phyloP scores from a whole-genome alignment of 169 alveolate genomes.

The Babesia caballi region DNA sequence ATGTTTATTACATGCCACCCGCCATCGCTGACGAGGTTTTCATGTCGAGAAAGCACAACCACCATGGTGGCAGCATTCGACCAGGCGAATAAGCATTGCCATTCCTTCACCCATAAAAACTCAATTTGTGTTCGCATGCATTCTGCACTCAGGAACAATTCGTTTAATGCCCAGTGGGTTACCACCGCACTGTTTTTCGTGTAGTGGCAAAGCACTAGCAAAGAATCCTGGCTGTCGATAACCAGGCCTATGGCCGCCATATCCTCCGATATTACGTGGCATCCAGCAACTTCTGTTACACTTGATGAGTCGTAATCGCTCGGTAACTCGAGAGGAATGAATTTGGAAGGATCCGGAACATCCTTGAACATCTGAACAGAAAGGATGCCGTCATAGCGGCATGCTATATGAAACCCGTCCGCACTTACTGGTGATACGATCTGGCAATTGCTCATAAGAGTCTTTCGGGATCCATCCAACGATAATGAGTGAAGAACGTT shows the following conservation, averaged over 20 bases:
- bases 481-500: not conserved
- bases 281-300: slow-evolving; percentile 22
- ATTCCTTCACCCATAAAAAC: slow-evolving; percentile 9
- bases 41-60: slow-evolving; percentile 17
- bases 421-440: not conserved
- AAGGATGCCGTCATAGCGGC: not conserved
- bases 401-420: slow-evolving; percentile 1
- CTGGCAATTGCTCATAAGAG: not conserved
- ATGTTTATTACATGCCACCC: slow-evolving; percentile 37
- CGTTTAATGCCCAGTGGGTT: slow-evolving; percentile 14
- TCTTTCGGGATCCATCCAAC: not conserved
- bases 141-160: not conserved
- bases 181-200: not conserved
- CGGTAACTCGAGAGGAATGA: slow-evolving; percentile 8
- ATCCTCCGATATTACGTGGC: slow-evolving; percentile 1
- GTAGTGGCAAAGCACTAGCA: not conserved
- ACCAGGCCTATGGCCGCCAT: slow-evolving; percentile 14
- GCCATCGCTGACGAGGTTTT: slow-evolving; percentile 2
- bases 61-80: slow-evolving; percentile 38
- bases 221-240: slow-evolving; percentile 1
- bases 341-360: not conserved
- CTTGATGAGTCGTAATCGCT: not conserved
- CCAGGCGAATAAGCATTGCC: slow-evolving; percentile 43
- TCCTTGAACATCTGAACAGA: slow-evolving; percentile 6
- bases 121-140: not conserved